These are phyloP conservation scores for Cerioporus squamosus DNA, from an alignment of 1,284 basidiomycete genomes.

Conservation along the genomic window DNA sequence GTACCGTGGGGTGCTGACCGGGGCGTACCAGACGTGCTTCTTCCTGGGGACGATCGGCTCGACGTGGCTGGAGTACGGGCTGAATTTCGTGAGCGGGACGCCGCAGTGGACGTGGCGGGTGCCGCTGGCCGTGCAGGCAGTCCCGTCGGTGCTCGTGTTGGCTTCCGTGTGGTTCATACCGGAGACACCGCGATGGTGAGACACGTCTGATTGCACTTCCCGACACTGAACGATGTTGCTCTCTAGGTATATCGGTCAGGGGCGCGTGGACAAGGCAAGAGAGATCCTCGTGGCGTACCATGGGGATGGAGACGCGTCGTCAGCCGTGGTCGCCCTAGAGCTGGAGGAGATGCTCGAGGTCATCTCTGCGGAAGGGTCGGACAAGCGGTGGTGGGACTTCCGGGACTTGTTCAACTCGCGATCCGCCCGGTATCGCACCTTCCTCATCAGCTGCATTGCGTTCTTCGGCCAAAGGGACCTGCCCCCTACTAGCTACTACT, in stretches of 20 bases:
- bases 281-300: conserved; percentile 33
- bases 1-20: conserved; percentile 32
- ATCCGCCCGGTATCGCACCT: conserved; percentile 27
- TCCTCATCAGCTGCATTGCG: conserved; percentile 28
- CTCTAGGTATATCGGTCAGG: conserved; percentile 33
- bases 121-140: conserved; percentile 26
- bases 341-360: conserved; percentile 48
- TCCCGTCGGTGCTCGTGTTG: conserved; percentile 26
- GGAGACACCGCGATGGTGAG: conserved; percentile 38
- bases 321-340: conserved; percentile 40
- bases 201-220: not conserved
- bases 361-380: conserved; percentile 45
- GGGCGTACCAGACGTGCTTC: conserved; percentile 28
- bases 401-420: conserved; percentile 26
- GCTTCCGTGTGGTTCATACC: conserved; percentile 29
- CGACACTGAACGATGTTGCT: not conserved
- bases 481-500: conserved; percentile 29
- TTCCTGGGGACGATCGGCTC: conserved; percentile 29
- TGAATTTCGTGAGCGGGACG: conserved; percentile 22
- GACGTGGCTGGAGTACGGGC: conserved; percentile 29
- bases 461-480: conserved; percentile 29
- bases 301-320: conserved; percentile 30
- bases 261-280: conserved; percentile 29
- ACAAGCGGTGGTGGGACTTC: conserved; percentile 53
- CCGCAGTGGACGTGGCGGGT: conserved; percentile 28